Evolutionary conservation across 768 basidiomycete species (phyloP).

Genomic region (Trametes sanguinea): DNA sequence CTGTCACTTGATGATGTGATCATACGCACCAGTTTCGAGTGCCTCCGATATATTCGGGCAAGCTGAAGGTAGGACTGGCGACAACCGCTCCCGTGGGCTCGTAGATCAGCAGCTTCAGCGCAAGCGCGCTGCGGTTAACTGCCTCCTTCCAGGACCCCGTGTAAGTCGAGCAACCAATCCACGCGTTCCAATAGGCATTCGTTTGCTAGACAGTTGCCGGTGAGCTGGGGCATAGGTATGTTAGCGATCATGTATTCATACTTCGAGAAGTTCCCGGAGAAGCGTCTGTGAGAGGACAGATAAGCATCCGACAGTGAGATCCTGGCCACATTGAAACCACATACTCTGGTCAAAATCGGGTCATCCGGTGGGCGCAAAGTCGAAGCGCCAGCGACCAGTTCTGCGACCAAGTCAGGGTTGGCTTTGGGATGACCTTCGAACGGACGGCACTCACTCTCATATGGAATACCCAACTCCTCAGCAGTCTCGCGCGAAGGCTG

Average conservation of each 20-base stretch:
- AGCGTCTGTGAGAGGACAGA: conserved; percentile 44
- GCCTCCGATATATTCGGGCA: conserved; percentile 91
- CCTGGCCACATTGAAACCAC: conserved; percentile 3
- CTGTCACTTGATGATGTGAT: background rate
- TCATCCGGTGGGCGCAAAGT: conserved; percentile 60
- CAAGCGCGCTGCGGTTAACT: conserved; percentile 90
- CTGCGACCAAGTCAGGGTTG: conserved; percentile 25
- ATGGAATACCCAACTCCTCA: conserved; percentile 46
- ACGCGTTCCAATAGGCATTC: conserved; percentile 80
- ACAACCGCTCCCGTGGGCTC: conserved; percentile 95
- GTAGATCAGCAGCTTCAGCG: conserved; percentile 88
- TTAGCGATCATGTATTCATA: conserved; percentile 30
- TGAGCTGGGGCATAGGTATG: background rate
- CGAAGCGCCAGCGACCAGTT: conserved; percentile 46
- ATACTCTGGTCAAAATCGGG: conserved; percentile 68
- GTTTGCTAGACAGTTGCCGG: conserved; percentile 50
- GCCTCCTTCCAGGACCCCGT: conserved; percentile 94
- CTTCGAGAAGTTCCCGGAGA: conserved; percentile 56
- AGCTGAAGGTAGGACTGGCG: conserved; percentile 92
- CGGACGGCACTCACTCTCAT: conserved; percentile 39
- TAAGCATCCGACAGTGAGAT: background rate
- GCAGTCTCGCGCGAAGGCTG: conserved; percentile 43
- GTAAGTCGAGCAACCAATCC: conserved; percentile 90
- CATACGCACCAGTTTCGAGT: conserved; percentile 75
- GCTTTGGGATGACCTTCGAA: background rate